Evolutionary conservation across 192 early-diverging fungal species (phyloP).

Genomic region (Coemansia reversa): DNA sequence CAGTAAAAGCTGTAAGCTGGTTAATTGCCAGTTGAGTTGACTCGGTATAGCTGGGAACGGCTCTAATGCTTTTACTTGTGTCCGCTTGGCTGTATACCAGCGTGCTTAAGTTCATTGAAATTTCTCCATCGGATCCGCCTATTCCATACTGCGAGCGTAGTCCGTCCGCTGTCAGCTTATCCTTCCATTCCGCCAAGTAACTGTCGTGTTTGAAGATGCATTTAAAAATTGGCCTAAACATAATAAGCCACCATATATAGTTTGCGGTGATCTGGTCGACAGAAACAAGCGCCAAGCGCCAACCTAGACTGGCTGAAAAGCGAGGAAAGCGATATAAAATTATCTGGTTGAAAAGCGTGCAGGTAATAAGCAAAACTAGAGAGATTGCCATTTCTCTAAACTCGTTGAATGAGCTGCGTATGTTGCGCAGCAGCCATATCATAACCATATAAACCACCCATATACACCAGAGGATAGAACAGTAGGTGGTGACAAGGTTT

Average conservation of each 20-base stretch:
- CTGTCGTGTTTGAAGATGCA: slow-evolving; percentile 46
- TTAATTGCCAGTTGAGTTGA: slow-evolving; percentile 35
- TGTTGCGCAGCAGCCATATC: slow-evolving; percentile 53
- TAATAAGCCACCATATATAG: slow-evolving; percentile 54
- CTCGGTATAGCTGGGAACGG: slow-evolving; percentile 39
- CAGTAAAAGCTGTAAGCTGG: slow-evolving; percentile 27
- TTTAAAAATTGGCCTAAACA: slow-evolving; percentile 47
- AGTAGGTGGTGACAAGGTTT: slow-evolving; percentile 38
- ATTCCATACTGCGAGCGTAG: slow-evolving; percentile 43
- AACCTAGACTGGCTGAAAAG: slow-evolving; percentile 29
- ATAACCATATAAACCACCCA: slow-evolving; percentile 44
- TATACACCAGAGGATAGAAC: slow-evolving; percentile 32
- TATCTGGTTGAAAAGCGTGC: slow-evolving; percentile 38
- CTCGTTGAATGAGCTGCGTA: slow-evolving; percentile 55
- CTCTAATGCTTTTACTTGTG: slow-evolving; percentile 10
- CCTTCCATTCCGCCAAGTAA: slow-evolving; percentile 44
- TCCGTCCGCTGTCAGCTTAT: slow-evolving; percentile 43
- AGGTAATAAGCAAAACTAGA: slow-evolving; percentile 26
- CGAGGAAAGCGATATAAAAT: slow-evolving; percentile 32
- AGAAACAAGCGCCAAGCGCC: slow-evolving; percentile 32
- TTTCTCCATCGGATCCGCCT: slow-evolving; percentile 23
- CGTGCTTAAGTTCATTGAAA: slow-evolving; percentile 33
- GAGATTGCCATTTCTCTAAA: slow-evolving; percentile 48
- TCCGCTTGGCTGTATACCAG: slow-evolving; percentile 12
- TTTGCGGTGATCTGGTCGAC: slow-evolving; percentile 43